Evolutionary conservation across 176 grass and related monocot species (phyloP), one percentile per base, ranked within the genome.

Genomic region (Cymbopogon citratus): DNA sequence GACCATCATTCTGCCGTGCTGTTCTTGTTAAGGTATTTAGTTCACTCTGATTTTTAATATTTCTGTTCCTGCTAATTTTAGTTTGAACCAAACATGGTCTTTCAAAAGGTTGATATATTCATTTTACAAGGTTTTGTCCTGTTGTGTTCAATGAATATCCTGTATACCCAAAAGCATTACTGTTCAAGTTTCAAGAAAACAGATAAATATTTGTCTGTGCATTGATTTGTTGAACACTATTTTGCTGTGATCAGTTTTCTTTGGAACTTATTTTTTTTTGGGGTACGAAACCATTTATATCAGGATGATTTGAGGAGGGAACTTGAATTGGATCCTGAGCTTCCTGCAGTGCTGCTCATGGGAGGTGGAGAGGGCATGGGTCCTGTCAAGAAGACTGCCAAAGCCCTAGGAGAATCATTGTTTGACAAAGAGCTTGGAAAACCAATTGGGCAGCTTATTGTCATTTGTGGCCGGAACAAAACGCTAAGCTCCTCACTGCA

Each of bases 291-390:
- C 56, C 34, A 35, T 1, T 77, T 23, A 40, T 66, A 40, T 66
- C 87, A 98, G 90, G 87, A 89, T 83, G 85, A 93, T 64, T 81
- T 98, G 75, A 87, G 90, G 76, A 85, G 63, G 75, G 95, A 98
- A 66, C 87, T 98, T 82, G 86, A 98, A 84, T 72, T 95, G 90
- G 90, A 98, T 85, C 88, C 92, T 49, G 88, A 93, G 51, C 80
- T 98, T 80, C 90, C 92, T 73, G 95, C 92, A 44, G 95, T 95
- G 34, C 71, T 98, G 71, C 75, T 98, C 63, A 98, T 95, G 92
- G 95, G 95, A 71, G 95, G 95, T 66, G 95, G 95, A 69, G 95
- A 98, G 84, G 95, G 95, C 77, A 98, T 98, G 95, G 95, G 95
- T 74, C 95, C 95, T 57, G 95, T 98, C 63, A 98, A 98, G 86